Base-by-base conservation (phyloP, 495 filamentous ascomycete species). In the Umbilicaria muhlenbergii region DNA sequence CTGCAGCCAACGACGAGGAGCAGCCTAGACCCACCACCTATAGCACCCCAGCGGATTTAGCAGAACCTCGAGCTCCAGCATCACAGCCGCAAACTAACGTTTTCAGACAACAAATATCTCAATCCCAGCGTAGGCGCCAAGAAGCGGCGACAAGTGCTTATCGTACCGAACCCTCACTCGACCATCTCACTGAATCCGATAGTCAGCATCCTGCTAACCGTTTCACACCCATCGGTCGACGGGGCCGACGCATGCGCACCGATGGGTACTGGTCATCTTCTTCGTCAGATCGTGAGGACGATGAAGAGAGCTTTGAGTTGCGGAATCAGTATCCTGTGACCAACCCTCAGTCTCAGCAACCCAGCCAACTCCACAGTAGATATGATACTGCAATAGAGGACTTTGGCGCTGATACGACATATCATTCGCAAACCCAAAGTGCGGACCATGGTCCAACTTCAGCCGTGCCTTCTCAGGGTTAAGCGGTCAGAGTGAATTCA, bases 241-340 rank as follows among this genome's bases (percentile, higher is more conserved):
- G 46, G 21, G 58, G 56, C 19, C 61, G 53, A 8, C 41, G 45
- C 6, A 60, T 56, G 21, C 59, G 60, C 32, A 58, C 61, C 10
- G 62, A 68, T 36, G 60, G 57, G 0, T 57, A 56, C 41, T 67
- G 59, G 55, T 67, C 64, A 5, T 61, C 60, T 32, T 68, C 65
- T 0, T 64, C 64, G 19, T 66, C 68, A 36, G 65, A 68, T 34
- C 34, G 38, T 19, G 35, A 28, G 7, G n/a, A 12, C 5, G 59
- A 59, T 2, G 54, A 51, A 0, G 50, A 59, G 38, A 61, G 58
- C 1, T 68, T 59, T 46, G 64, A 70, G 48, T 65, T 68, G 65
- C 63, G 63, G 40, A 51, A 52, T 36, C 58, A 60, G 5, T 62
- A 65, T 48, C 42, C 14, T 19, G 12, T 21, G 41, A 50, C 15